Base-by-base conservation (phyloP, 164 flowering plant genomes). In the Vitis labrusca region DNA sequence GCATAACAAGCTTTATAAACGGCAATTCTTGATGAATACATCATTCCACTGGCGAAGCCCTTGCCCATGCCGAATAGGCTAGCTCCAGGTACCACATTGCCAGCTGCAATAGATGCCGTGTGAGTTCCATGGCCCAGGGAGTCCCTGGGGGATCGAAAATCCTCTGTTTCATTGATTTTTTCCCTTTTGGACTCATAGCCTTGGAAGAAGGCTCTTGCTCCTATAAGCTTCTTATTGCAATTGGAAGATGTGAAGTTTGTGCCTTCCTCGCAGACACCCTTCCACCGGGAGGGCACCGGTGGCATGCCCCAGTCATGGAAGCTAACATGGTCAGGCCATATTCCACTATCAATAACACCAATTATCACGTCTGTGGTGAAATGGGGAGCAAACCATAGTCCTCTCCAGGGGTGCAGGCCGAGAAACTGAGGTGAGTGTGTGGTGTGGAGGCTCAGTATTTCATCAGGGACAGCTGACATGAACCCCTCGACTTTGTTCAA, bases 71-170 rank as follows among this genome's bases (percentile, higher is more conserved):
- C 90, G 8, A 84, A 78, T 59, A 84, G 59, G 80, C 67, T 85
- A 0, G 92, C 93, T 0, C 77, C 75, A 0, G 63, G 44, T 0
- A 89, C 87, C 10, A 82, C 52, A 71, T 77, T 80, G 2, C 97
- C 97, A 0, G 84, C 95, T 8, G 87, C 92, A 1, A 91, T 92
- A 3, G 95, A 86, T 17, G 97, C 86, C 5, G 97, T 90, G 79
- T 92, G 97, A 8, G 97, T 90, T 2, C 97, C 94, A 64, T 90
- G 97, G 3, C 97, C 97, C 12, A 79, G 66, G 0, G 83, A 60
- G 63, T 90, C 96, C n/a, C 92, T 69, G 0, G 97, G 69, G 0
- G 97, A 88, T 54, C 80, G 71, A 48, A 64, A 85, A 12, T 85
- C 89, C 0, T 10, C 16, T 1, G 87, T 82, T 67, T 80, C 88